These are phyloP conservation scores for Ustilago shanxiensis DNA, from an alignment of 1,284 basidiomycete species.

Conservation along the genomic window DNA sequence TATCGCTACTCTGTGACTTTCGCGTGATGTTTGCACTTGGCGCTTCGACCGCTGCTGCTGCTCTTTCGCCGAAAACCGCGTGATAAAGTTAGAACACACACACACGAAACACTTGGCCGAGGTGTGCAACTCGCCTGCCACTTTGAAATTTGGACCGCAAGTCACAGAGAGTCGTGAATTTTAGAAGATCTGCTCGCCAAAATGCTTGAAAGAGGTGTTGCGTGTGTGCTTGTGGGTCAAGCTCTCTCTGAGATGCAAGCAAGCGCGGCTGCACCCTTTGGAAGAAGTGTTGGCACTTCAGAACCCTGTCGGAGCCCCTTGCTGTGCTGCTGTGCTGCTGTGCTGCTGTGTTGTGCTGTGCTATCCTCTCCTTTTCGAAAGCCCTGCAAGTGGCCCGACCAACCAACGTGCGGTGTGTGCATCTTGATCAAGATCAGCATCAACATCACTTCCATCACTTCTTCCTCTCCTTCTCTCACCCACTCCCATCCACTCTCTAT, in stretches of 20 bases:
- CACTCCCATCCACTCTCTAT: too few relatives aligned
- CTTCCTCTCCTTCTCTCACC: background rate
- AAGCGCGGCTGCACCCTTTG: background rate
- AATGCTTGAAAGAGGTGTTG: too few relatives aligned
- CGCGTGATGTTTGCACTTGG: background rate
- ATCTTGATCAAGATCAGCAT: conserved; percentile 1
- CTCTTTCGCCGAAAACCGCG: conserved; percentile 1
- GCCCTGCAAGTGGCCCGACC: too few relatives aligned
- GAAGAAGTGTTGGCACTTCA: background rate
- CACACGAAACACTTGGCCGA: background rate
- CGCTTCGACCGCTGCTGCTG: background rate
- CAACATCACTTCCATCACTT: background rate
- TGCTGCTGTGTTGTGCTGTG: conserved; percentile 3
- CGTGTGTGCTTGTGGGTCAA: background rate
- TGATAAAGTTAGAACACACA: conserved; percentile 8
- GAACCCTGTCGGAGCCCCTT: conserved; percentile 3
- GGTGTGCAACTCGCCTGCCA: background rate
- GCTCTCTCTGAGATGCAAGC: background rate
- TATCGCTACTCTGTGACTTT: too few relatives aligned
- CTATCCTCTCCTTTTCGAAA: background rate
- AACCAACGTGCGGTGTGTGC: background rate
- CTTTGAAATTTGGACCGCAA: conserved; percentile 1
- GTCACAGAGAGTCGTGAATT: background rate
- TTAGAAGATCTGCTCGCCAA: conserved; percentile 1
- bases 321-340: background rate